Evolutionary conservation across 768 basidiomycete species (phyloP).

Genomic region (Amanita jacksonii): DNA sequence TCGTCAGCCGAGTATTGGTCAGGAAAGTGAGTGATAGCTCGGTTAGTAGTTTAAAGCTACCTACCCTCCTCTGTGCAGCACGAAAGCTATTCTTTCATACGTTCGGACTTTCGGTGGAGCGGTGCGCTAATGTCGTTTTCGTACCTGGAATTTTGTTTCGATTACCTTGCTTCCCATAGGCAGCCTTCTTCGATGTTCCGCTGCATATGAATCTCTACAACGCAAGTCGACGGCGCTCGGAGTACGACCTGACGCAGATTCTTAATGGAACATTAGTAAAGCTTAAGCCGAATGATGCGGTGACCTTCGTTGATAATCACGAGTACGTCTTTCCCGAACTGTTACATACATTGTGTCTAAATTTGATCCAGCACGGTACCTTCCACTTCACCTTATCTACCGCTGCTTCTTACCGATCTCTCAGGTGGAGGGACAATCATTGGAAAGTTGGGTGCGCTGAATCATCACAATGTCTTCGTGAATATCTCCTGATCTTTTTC

Average conservation of each 20-base stretch:
- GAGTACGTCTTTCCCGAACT: conserved; percentile 42
- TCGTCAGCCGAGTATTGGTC: conserved; percentile 79
- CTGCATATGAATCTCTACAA: conserved; percentile 76
- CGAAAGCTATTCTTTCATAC: conserved; percentile 44
- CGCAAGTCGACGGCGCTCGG: conserved; percentile 58
- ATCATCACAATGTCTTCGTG: background rate
- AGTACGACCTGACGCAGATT: conserved; percentile 71
- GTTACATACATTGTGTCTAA: background rate
- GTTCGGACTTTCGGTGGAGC: conserved; percentile 56
- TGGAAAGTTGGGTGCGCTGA: conserved; percentile 72
- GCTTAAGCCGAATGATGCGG: conserved; percentile 65
- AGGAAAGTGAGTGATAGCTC: conserved; percentile 36
- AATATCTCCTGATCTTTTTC: background rate
- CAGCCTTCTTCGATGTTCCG: conserved; percentile 87
- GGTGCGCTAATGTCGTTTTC: conserved; percentile 26
- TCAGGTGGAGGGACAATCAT: conserved; percentile 54
- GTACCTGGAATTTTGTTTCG: background rate
- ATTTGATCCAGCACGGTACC: conserved; percentile 43
- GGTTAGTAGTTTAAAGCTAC: background rate
- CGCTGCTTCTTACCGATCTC: background rate
- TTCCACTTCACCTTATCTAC: conserved; percentile 1
- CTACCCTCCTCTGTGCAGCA: conserved; percentile 22
- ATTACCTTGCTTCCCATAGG: conserved; percentile 30
- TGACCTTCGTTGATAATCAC: conserved; percentile 88
- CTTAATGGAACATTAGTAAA: conserved; percentile 62